phyloP scores from a whole-genome alignment of 495 filamentous ascomycete species.

The Penicillium bialowiezense region DNA sequence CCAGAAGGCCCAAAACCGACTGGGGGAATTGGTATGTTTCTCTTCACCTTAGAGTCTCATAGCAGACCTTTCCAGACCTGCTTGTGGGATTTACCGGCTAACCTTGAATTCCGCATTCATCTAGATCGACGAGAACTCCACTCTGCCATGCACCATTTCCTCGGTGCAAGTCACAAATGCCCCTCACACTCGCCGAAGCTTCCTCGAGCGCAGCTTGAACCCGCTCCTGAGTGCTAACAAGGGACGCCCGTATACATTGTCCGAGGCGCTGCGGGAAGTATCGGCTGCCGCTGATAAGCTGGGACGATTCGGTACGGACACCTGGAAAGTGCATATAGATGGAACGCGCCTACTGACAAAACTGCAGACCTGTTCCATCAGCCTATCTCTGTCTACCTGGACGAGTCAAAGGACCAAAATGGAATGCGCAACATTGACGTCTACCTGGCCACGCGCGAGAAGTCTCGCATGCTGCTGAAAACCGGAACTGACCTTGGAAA shows the following conservation, averaged over 20 bases:
- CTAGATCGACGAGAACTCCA: constrained; percentile 79
- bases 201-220: constrained; percentile 75
- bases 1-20: constrained; percentile 61
- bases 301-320: constrained; percentile 67
- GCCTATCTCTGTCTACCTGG: constrained; percentile 75
- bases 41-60: not conserved
- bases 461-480: constrained; percentile 74
- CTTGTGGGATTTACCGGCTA: constrained; percentile 12
- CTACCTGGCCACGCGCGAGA: constrained; percentile 72
- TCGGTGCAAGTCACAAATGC: constrained; percentile 78
- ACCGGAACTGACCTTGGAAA: constrained; percentile 92
- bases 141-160: constrained; percentile 74
- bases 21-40: constrained; percentile 51
- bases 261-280: constrained; percentile 70
- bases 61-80: not conserved
- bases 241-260: constrained; percentile 67
- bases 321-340: not conserved
- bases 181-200: constrained; percentile 69
- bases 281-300: constrained; percentile 68
- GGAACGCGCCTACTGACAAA: constrained; percentile 12
- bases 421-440: constrained; percentile 69
- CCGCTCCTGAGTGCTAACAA: constrained; percentile 70
- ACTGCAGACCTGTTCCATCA: constrained; percentile 78
- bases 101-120: constrained; percentile 9
- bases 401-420: constrained; percentile 61